phyloP scores from a whole-genome alignment of 495 filamentous ascomycete genomes.

The Pyrenopolyporus hunteri region DNA sequence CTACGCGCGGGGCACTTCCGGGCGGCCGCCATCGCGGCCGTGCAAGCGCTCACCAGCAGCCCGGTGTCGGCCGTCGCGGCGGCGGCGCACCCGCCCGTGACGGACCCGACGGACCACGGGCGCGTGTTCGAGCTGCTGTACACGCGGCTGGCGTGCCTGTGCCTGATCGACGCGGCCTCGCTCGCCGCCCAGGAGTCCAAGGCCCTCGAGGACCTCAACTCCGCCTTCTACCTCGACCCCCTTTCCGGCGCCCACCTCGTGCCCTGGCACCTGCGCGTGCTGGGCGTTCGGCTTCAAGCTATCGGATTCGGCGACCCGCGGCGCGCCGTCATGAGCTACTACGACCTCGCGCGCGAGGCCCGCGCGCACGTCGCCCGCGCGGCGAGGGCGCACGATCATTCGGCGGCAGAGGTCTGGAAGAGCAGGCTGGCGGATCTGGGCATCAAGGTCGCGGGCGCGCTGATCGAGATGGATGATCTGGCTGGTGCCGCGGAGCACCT shows the following conservation, averaged over 20 bases:
- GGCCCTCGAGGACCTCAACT: constrained; percentile 78
- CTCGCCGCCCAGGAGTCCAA: constrained; percentile 88
- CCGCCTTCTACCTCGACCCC: constrained; percentile 66
- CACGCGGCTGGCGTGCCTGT: constrained; percentile 81
- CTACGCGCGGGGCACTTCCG: constrained; percentile 68
- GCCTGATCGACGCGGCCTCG: constrained; percentile 67
- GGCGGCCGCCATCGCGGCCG: constrained; percentile 73
- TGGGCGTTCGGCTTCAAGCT: constrained; percentile 81
- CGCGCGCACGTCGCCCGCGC: constrained; percentile 57
- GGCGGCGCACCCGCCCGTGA: constrained; percentile 49
- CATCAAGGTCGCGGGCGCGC: constrained; percentile 73
- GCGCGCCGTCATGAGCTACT: constrained; percentile 85
- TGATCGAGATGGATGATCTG: constrained; percentile 92
- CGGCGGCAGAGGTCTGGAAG: constrained; percentile 67
- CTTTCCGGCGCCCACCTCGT: constrained; percentile 64
- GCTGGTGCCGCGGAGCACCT: constrained; percentile 76
- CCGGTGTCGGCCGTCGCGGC: constrained; percentile 36
- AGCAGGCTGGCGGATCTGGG: constrained; percentile 74
- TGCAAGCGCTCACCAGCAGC: constrained; percentile 67
- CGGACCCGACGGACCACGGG: constrained; percentile 61
- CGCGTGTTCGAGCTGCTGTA: constrained; percentile 80
- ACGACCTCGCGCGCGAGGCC: constrained; percentile 82
- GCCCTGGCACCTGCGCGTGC: constrained; percentile 85
- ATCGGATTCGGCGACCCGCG: constrained; percentile 83
- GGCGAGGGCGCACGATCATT: constrained; percentile 45